Base-by-base conservation (phyloP, 2,329 filamentous ascomycete genomes). In the Aspergillus calidoustus region DNA sequence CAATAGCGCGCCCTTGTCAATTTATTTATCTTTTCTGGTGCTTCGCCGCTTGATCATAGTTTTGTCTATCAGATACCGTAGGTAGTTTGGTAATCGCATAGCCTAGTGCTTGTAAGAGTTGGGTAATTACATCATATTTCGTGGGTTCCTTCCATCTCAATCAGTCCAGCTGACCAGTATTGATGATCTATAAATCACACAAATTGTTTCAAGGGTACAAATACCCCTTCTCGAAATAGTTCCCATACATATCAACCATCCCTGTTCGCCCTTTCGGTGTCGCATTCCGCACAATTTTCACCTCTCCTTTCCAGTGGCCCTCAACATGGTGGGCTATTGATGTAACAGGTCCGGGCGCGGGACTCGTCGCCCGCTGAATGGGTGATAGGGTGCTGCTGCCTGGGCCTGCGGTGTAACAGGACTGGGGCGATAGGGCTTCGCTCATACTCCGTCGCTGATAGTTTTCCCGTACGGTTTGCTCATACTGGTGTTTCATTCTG, bases 231-330 rank as follows among this genome's bases (percentile, higher is more conserved):
- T 84, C 81, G 64, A 82, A 85, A 59, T 80, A 79, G 70, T 85
- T 85, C 3, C 83, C 83, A 71, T 83, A 85, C 67, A 81, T 82
- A 68, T 82, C 80, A 44, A 84, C 81, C 31, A 78, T 75, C 11
- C 80, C 81, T 52, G 71, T 80, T 56, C 80, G 74, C 11, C 72
- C 69, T 57, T 78, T 74, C 0, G 72, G 73, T 13, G 73, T 71
- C 17, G 77, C 67, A 64, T 80, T 79, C 41, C 85, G 76, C n/a
- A 88, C 76, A 31, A 88, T 79, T 57, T 84, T 84, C 25, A 89
- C 81, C 38, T 85, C 78, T 6, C 86, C 86, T 31, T 83, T 80
- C 86, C 86, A 89, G 64, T 85, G 81, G 0, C 86, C 86, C 59
- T 86, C 83, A 0, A 86, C 79, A 64, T 76, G 77, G n/a, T 73